Percentiles rank a stretch among this genome's conserved stretches.
Evolutionary conservation across 2,329 filamentous ascomycete species (phyloP).

Genomic region (Aplosporella prunicola): DNA sequence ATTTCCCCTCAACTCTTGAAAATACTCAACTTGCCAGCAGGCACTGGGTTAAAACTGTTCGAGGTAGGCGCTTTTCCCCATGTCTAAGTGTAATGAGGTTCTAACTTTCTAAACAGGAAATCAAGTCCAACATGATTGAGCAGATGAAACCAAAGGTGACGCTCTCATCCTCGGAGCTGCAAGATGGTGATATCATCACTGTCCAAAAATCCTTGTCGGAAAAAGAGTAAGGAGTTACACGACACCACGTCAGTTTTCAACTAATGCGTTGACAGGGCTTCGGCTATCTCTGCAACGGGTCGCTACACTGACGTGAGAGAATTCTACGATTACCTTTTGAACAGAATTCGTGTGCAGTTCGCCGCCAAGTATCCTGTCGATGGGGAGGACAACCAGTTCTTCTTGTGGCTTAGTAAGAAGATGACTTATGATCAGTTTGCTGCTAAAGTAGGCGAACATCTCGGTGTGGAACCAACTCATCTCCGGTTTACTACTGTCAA

Average conservation of each 20-base stretch:
- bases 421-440: constrained; percentile 83
- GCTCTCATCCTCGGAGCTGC: constrained; percentile 82
- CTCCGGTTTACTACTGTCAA: constrained; percentile 87
- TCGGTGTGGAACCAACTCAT: constrained; percentile 74
- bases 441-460: constrained; percentile 68
- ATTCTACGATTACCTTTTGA: constrained; percentile 89
- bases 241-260: too few species aligned
- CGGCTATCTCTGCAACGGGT: constrained; percentile 27
- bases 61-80: constrained; percentile 52
- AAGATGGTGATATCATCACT: constrained; percentile 94
- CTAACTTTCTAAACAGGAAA: constrained; percentile 68
- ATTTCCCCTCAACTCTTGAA: constrained; percentile 67
- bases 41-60: constrained; percentile 63
- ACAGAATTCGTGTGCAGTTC: constrained; percentile 72
- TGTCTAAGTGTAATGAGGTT: too few species aligned
- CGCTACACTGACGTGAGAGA: constrained; percentile 60
- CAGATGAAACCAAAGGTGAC: constrained; percentile 84
- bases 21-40: constrained; percentile 78
- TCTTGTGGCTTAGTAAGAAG: constrained; percentile 72
- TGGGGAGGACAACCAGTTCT: constrained; percentile 57
- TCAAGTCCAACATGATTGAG: constrained; percentile 97
- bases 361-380: constrained; percentile 51
- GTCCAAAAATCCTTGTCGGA: constrained; percentile 62
- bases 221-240: constrained; percentile 31
- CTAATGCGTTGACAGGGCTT: too few species aligned